Percentiles rank a stretch among this genome's conserved stretches.
phyloP scores from a whole-genome alignment of 2,329 filamentous ascomycete species.

The Trichoderma brevicompactum region DNA sequence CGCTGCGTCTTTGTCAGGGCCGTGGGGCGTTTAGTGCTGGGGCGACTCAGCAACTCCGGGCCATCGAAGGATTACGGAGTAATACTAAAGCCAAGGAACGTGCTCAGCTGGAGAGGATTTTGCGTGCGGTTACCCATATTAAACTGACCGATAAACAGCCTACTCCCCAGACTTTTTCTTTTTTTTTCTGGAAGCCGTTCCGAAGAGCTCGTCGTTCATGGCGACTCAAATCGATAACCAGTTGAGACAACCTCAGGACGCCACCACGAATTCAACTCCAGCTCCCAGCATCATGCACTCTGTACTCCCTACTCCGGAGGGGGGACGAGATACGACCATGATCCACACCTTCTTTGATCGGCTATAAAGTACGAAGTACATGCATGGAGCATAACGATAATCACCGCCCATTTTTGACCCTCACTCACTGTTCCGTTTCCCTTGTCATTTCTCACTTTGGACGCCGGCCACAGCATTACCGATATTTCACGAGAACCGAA shows the following conservation, averaged over 20 bases:
- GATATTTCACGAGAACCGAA: not conserved
- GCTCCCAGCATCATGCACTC: constrained; percentile 4
- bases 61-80: not conserved
- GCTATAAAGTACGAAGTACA: not conserved
- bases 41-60: constrained; percentile 21
- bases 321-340: too few relatives aligned
- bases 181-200: not conserved
- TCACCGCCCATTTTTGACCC: not conserved
- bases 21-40: constrained; percentile 6
- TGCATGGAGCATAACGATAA: not conserved
- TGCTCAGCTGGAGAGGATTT: constrained; percentile 7
- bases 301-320: not conserved
- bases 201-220: not conserved
- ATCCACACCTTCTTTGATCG: constrained; percentile 13
- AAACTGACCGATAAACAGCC: constrained; percentile 20
- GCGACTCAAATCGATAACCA: not conserved
- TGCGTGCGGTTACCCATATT: not conserved
- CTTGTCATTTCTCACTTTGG: constrained; percentile 2
- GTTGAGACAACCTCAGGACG: not conserved
- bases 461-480: not conserved
- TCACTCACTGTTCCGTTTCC: not conserved
- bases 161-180: constrained; percentile 5
- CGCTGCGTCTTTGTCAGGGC: constrained; percentile 5
- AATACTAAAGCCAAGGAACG: not conserved
- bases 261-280: not conserved